phyloP scores from a whole-genome alignment of 225 moss, liverwort and hornwort species.

The Lunularia cruciata region DNA sequence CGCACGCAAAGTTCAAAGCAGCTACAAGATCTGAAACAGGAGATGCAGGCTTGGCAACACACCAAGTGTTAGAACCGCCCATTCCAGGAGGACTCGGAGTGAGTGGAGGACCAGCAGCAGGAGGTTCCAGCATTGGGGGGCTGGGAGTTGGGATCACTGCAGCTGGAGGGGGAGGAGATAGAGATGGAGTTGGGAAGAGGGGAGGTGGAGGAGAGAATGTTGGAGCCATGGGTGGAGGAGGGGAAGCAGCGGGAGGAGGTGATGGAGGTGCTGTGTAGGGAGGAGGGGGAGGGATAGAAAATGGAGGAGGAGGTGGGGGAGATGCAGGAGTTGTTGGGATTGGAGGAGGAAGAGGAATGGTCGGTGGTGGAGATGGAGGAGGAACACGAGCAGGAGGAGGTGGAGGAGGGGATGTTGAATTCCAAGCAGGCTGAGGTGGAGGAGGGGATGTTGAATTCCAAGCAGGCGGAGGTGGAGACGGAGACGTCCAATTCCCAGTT shows the following conservation, averaged over 20 bases:
- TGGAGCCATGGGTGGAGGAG: constrained; percentile 3
- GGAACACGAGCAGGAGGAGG: not conserved
- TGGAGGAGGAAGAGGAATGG: constrained; percentile 21
- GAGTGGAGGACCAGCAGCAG: constrained; percentile 12
- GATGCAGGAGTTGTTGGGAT: not conserved
- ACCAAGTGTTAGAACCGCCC: constrained; percentile 43
- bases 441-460: not conserved
- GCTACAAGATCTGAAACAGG: constrained; percentile 34
- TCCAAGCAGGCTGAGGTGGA: constrained; percentile 13
- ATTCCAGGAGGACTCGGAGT: constrained; percentile 13
- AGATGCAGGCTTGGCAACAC: constrained; percentile 78
- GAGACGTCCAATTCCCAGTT: not conserved
- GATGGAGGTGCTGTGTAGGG: constrained; percentile 8
- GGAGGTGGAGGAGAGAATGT: not conserved
- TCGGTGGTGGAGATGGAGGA: constrained; percentile 24
- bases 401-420: not conserved
- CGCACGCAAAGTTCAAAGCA: constrained; percentile 77
- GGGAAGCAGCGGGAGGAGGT: constrained; percentile 5
- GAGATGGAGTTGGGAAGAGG: not conserved
- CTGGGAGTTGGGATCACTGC: constrained; percentile 14
- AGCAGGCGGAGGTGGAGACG: constrained; percentile 10
- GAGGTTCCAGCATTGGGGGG: not conserved
- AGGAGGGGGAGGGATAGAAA: not conserved
- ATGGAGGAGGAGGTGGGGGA: constrained; percentile 12
- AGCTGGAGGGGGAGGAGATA: constrained; percentile 17